phyloP scores from a whole-genome alignment of 108 stramenopile genomes.

The Schizochytrium sp. region DNA sequence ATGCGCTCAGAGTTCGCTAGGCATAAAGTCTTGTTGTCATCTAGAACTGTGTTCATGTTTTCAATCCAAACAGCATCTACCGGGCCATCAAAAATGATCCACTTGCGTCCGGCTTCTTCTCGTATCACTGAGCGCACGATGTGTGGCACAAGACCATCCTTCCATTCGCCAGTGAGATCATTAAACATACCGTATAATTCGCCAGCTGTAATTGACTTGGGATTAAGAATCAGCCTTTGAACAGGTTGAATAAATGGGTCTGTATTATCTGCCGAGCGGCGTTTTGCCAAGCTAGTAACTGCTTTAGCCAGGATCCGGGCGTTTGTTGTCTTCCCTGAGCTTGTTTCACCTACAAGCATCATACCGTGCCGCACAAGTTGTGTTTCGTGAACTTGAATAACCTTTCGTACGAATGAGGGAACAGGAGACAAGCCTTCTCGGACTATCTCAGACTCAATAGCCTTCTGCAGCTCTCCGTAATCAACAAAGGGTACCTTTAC shows the following conservation, averaged over 20 bases:
- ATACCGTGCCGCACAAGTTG: slow-evolving; percentile 82
- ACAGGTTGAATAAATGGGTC: slow-evolving; percentile 78
- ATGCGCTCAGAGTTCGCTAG: slow-evolving; percentile 80
- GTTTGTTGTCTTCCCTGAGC: slow-evolving; percentile 75
- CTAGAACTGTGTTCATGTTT: slow-evolving; percentile 83
- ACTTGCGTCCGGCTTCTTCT: slow-evolving; percentile 72
- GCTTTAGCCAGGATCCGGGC: slow-evolving; percentile 72
- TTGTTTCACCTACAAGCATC: slow-evolving; percentile 81
- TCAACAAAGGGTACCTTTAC: slow-evolving; percentile 78
- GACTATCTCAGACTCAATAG: slow-evolving; percentile 71
- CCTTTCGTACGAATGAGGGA: slow-evolving; percentile 74
- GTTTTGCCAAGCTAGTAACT: slow-evolving; percentile 65
- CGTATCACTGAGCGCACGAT: slow-evolving; percentile 74
- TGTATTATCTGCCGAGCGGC: slow-evolving; percentile 15
- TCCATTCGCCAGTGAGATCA: slow-evolving; percentile 79
- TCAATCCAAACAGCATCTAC: slow-evolving; percentile 83
- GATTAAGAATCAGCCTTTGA: slow-evolving; percentile 74
- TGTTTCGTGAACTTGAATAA: slow-evolving; percentile 81
- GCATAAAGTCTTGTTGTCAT: slow-evolving; percentile 82
- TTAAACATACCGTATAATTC: slow-evolving; percentile 80
- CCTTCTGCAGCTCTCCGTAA: slow-evolving; percentile 75
- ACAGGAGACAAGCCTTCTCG: slow-evolving; percentile 66
- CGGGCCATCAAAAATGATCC: slow-evolving; percentile 80
- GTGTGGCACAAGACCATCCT: slow-evolving; percentile 77
- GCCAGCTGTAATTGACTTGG: slow-evolving; percentile 79